Conservation (phyloP, 2,329 filamentous ascomycete genomes). For the Aspergillus hiratsukae region DNA sequence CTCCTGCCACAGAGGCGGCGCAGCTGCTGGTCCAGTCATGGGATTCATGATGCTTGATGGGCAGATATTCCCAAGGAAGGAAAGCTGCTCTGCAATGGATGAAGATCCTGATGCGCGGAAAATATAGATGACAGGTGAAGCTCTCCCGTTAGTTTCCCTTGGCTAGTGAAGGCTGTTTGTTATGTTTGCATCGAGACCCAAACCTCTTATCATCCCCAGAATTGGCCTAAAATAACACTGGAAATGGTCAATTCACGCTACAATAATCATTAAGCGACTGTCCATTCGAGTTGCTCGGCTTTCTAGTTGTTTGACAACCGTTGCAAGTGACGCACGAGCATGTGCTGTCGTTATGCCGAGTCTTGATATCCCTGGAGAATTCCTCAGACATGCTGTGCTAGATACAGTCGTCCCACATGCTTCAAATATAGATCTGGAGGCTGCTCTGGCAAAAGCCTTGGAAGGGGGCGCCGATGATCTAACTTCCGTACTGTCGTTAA, state of each 20-base stretch:
- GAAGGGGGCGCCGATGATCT: conserved; percentile 42
- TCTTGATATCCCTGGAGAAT: conserved; percentile 36
- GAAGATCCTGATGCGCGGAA: conserved; percentile 15
- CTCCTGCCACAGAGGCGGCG: conserved; percentile 68
- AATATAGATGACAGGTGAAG: conserved; percentile 21
- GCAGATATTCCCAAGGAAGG: conserved; percentile 4
- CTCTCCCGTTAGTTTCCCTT: conserved; percentile 11
- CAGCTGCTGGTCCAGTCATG: conserved; percentile 58
- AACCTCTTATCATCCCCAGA: background rate
- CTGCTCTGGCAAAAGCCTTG: conserved; percentile 41
- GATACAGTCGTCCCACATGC: conserved; percentile 43
- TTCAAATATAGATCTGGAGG: conserved; percentile 36
- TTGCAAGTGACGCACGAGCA: conserved; percentile 10
- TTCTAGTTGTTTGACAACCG: background rate
- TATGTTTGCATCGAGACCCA: conserved; percentile 22
- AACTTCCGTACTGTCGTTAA: conserved; percentile 43
- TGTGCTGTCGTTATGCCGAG: conserved; percentile 31
- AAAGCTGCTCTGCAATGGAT: conserved; percentile 4
- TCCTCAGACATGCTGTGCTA: conserved; percentile 39
- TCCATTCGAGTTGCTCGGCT: background rate
- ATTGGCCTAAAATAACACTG: background rate
- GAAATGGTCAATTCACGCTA: background rate
- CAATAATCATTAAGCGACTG: background rate
- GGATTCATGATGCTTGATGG: conserved; percentile 25
- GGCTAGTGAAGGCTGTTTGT: conserved; percentile 19